phyloP scores from a whole-genome alignment of 73 alveolate species.

The Stentor roeselii region DNA sequence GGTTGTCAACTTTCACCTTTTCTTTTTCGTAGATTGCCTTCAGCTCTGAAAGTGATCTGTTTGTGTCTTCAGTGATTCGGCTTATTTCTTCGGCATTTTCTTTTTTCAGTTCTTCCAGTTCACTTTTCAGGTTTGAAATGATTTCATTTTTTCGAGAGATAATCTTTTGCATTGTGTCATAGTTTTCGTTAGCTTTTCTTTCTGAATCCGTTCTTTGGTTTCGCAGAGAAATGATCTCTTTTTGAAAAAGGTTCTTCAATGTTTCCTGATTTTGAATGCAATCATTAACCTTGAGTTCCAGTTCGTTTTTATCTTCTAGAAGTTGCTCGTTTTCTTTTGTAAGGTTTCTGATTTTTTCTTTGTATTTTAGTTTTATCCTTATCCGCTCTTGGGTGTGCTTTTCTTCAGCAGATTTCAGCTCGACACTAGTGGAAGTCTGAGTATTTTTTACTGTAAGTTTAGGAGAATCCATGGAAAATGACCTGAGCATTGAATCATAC shows the following conservation, averaged over 20 bases:
- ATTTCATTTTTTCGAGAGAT: neutral
- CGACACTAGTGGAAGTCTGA: neutral
- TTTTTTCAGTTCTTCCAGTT: neutral
- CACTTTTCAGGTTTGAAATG: neutral
- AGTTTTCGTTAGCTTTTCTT: neutral
- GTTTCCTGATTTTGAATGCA: no score
- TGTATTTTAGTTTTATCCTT: neutral
- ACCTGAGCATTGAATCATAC: slow-evolving; percentile 16
- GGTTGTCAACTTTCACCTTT: no score
- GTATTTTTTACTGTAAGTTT: neutral
- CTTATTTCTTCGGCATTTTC: neutral
- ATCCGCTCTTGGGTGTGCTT: neutral
- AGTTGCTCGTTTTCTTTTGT: neutral
- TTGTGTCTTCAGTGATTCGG: neutral
- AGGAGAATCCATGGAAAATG: neutral
- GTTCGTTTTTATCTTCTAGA: neutral
- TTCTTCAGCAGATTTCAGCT: neutral
- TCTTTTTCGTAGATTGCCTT: neutral
- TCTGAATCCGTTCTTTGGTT: neutral
- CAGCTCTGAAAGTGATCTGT: neutral
- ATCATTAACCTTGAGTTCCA: no score
- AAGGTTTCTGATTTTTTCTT: slow-evolving; percentile 7
- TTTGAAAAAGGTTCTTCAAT: neutral
- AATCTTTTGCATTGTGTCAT: neutral
- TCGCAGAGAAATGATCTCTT: neutral